These are phyloP conservation scores for Helichrysum umbraculigerum DNA, from an alignment of 129 eudicot species.

Conservation along the genomic window DNA sequence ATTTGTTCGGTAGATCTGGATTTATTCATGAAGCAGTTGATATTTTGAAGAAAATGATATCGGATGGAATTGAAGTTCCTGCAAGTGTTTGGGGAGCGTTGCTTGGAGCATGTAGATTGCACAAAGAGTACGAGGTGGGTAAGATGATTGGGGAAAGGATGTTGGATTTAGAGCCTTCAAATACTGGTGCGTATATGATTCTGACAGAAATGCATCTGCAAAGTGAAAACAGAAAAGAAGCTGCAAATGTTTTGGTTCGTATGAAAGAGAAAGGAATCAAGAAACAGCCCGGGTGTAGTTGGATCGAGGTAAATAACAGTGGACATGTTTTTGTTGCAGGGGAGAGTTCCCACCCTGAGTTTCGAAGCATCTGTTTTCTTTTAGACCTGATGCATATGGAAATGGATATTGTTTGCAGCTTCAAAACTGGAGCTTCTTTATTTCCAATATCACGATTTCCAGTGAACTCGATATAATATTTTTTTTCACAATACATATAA, in stretches of 20 bases:
- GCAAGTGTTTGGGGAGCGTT: slow-evolving; percentile 1
- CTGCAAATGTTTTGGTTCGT: slow-evolving; percentile 15
- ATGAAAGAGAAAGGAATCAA: slow-evolving; percentile 3
- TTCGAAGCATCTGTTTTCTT: not conserved
- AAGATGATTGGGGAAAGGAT: slow-evolving; percentile 1
- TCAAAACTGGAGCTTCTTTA: not conserved
- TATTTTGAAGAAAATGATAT: not conserved
- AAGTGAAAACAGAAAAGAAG: slow-evolving; percentile 1
- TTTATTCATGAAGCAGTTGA: not conserved
- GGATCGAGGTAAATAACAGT: not conserved
- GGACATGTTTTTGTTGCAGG: slow-evolving; percentile 13
- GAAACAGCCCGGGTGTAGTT: slow-evolving; percentile 13
- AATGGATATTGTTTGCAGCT: not conserved
- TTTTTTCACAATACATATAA: no score
- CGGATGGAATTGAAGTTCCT: slow-evolving; percentile 6
- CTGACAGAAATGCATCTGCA: slow-evolving; percentile 11
- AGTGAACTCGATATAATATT: no score
- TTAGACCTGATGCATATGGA: not conserved
- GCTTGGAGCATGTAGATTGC: slow-evolving; percentile 6
- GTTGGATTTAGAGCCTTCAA: not conserved
- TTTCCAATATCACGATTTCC: no score
- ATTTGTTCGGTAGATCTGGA: not conserved
- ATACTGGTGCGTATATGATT: not conserved
- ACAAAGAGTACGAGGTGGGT: not conserved
- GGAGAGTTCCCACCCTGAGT: slow-evolving; percentile 4